These are phyloP conservation scores for Ascoidea asiatica DNA, from an alignment of 805 yeast species.

Conservation along the genomic window DNA sequence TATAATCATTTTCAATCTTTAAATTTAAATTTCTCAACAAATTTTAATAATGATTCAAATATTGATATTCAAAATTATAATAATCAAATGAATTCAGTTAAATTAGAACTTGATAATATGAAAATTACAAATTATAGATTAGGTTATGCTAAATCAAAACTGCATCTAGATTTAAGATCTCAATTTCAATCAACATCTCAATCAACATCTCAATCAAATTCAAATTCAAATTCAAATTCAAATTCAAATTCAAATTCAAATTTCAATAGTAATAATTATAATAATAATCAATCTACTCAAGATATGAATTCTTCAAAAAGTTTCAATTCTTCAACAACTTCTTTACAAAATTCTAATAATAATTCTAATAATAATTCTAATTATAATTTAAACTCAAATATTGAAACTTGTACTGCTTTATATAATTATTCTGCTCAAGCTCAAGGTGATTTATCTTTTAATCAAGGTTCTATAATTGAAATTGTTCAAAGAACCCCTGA, in stretches of 20 bases:
- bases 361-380: constrained; percentile 20
- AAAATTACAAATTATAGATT: too few species aligned
- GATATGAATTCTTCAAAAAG: neutral
- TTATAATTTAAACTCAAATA: too few species aligned
- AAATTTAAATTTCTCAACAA: constrained; percentile 94
- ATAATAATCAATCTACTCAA: neutral
- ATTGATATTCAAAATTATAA: constrained; percentile 74
- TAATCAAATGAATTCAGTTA: constrained; percentile 79
- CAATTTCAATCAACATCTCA: neutral
- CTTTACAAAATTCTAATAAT: neutral
- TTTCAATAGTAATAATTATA: too few species aligned
- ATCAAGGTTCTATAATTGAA: constrained; percentile 80
- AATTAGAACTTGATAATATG: constrained; percentile 28
- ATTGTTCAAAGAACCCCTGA: constrained; percentile 73
- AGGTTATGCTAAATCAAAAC: neutral
- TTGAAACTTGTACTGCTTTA: constrained; percentile 70
- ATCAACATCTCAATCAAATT: neutral
- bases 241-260: neutral
- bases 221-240: neutral
- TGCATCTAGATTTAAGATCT: neutral
- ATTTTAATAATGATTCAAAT: constrained; percentile 77
- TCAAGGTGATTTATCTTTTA: constrained; percentile 76
- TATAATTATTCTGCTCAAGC: constrained; percentile 92
- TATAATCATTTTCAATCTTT: constrained; percentile 87
- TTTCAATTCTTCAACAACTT: neutral